These are phyloP conservation scores for Cutaneotrichosporon cyanovorans DNA, from an alignment of 1,284 basidiomycete genomes.

Conservation along the genomic window DNA sequence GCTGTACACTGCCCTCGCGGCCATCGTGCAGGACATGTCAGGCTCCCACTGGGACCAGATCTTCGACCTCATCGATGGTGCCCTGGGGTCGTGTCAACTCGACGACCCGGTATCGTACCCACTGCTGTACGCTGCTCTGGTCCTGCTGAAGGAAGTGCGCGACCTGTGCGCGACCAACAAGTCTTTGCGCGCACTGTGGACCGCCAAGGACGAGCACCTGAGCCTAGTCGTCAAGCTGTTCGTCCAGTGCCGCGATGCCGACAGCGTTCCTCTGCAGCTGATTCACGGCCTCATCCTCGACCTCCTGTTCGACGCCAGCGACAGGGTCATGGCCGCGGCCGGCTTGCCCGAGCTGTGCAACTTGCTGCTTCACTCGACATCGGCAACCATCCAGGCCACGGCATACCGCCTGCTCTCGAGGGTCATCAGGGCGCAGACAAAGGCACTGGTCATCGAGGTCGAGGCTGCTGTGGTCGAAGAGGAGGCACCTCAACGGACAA, in stretches of 20 bases:
- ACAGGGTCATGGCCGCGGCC: constrained; percentile 57
- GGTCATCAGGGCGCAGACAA: constrained; percentile 31
- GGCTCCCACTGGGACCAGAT: constrained; percentile 90
- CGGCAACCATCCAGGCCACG: constrained; percentile 30
- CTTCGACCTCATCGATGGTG: constrained; percentile 81
- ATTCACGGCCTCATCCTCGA: constrained; percentile 62
- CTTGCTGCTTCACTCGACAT: constrained; percentile 29
- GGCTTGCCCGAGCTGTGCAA: constrained; percentile 53
- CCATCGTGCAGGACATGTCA: constrained; percentile 77
- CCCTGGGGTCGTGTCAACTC: constrained; percentile 69
- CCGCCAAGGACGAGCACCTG: constrained; percentile 50
- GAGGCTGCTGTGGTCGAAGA: constrained; percentile 48
- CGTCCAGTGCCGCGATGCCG: constrained; percentile 40
- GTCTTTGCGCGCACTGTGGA: constrained; percentile 53
- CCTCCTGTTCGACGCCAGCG: constrained; percentile 60
- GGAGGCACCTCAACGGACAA: constrained; percentile 22
- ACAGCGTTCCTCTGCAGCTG: constrained; percentile 57
- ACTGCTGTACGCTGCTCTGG: constrained; percentile 61
- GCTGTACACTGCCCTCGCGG: constrained; percentile 68
- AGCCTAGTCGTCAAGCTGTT: constrained; percentile 26
- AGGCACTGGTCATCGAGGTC: constrained; percentile 66
- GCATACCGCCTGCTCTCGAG: constrained; percentile 35
- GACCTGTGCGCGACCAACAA: constrained; percentile 69
- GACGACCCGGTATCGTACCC: constrained; percentile 57
- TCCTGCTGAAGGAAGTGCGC: constrained; percentile 60